Evolutionary conservation across 1,139 yeast genomes (phyloP), one percentile per base, ranked within the genome.

Genomic region (Wickerhamomyces sp.): DNA sequence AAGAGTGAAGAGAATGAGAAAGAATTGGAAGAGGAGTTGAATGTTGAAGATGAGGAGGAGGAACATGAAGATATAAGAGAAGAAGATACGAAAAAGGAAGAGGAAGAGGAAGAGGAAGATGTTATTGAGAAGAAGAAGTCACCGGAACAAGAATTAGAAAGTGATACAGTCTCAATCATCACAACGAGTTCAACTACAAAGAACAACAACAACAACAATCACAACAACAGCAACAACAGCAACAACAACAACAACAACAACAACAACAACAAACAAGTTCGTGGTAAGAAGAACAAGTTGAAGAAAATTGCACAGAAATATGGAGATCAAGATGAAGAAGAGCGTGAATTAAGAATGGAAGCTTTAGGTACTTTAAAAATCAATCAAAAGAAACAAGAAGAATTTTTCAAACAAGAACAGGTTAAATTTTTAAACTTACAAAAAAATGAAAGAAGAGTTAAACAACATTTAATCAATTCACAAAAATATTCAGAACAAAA

Each of bases 321-420:
- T 54, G 88, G 80, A 2, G 88, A 82, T 42, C 97, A 89, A 58
- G 97, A 89, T 54, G 96, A 87, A 37, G 94, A 86, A 38, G 97
- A 91, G 51, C 72, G 88, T 38, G 54, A 61, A 33, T 51, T 80
- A 41, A 71, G 91, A 42, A 76, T 89, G 84, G 78, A 83, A 40
- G 83, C 82, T 1, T 64, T 91, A 33, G 98, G 97, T 4, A 84
- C 95, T 0, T 66, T 82, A 50, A 84, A 83, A 31, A 63, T 63
- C 32, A 59, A 60, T 22, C 48, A 57, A 29, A 55, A 61, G 32
- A 63, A 59, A 22, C 62, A 62, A 50, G 58, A 57, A 28, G 42
- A 52, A 50, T 46, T 57, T 49, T 64, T 49, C 41, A 58, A 54
- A 40, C 58, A 59, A 32, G 61, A 59, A 35, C 57, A 62, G 30